Base-by-base conservation (phyloP, 202 grass and related monocot species). In the Hordeum pubiflorum region DNA sequence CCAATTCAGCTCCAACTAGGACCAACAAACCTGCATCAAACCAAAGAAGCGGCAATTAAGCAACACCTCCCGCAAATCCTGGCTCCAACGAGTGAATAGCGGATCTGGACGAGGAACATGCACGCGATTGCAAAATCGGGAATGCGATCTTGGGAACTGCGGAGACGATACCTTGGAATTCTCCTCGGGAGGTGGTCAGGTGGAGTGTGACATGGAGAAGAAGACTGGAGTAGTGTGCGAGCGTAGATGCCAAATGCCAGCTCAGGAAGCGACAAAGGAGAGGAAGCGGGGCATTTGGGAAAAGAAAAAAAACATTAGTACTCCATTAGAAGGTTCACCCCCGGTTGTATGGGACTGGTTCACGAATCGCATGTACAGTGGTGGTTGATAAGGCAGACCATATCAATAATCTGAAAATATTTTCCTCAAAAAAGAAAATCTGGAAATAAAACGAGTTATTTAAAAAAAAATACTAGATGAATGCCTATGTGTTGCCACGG, bases 51-150 rank as follows among this genome's bases (percentile, higher is more conserved):
- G 10, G 56, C 63, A 81, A 73, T 85, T 81, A 78, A 89, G 78
- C 33, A 83, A 63, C 81, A 74, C 3, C 58, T 37, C 58, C 80
- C 79, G 68, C 68, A 82, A 74, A 82, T 74, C 41, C 48, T 74
- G 69, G 41, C 20, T 54, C 82, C 57, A 36, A 23, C 62, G 52
- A 63, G 62, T 20, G 22, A 70, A 70, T 65, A n/a, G 41, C 43
- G 87, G 87, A 89, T 85, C 87, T 89, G 78, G 38, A 14, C 54
- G 20, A 81, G 36, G 57, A 89, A 81, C 61, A 52, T 74, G 6
- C 15, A 64, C 20, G 55, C 54, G 63, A 48, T 65, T 31, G 43
- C 13, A 59, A 74, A 56, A 78, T 77, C 36, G 66, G 58, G 37
- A 67, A 82, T 63, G 83, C 52, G 59, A 83, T 74, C 83, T 56